Percentiles rank a stretch among this genome's conserved stretches.
Conservation (phyloP, 768 basidiomycete species). For the Terana coerulea region DNA sequence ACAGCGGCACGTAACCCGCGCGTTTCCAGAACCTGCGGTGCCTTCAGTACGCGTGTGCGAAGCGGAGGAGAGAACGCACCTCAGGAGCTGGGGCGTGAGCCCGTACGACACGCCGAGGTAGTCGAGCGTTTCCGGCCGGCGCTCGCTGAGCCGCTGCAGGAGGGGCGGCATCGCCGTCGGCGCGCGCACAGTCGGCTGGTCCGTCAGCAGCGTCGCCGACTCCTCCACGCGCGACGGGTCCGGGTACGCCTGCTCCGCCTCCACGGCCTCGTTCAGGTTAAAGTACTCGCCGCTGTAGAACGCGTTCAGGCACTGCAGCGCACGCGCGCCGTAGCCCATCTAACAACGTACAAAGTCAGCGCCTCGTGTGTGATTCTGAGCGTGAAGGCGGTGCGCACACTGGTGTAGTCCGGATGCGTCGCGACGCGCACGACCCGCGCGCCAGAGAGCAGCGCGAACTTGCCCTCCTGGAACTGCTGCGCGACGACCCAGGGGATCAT, state of each 20-base stretch:
- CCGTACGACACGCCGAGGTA: conserved; percentile 98
- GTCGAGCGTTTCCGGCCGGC: conserved; percentile 86
- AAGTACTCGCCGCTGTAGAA: conserved; percentile 94
- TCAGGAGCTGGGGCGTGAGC: conserved; percentile 77
- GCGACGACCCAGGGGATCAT: conserved; percentile 97
- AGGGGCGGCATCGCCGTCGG: conserved; percentile 85
- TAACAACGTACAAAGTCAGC: too few species aligned
- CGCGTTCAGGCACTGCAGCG: conserved; percentile 79
- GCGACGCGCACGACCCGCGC: conserved; percentile 91
- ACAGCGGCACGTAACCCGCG: conserved; percentile 85
- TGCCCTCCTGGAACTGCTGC: conserved; percentile 93
- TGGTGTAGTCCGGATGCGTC: conserved; percentile 92
- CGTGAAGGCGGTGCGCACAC: conserved; percentile 48
- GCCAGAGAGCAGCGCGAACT: conserved; percentile 89
- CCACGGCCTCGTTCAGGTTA: conserved; percentile 69
- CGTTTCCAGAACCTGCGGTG: conserved; percentile 87
- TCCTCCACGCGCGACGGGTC: conserved; percentile 47
- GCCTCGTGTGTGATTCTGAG: too few species aligned
- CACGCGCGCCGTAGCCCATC: conserved; percentile 97
- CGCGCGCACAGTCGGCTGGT: conserved; percentile 70
- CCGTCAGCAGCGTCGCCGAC: conserved; percentile 63
- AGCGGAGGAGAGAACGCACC: conserved; percentile 35
- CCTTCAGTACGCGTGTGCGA: background rate
- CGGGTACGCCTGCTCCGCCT: conserved; percentile 54
- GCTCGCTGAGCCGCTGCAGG: conserved; percentile 84